Evolutionary conservation across 1,284 basidiomycete genomes (phyloP).

Genomic region (Cystobasidiaceae sp.): DNA sequence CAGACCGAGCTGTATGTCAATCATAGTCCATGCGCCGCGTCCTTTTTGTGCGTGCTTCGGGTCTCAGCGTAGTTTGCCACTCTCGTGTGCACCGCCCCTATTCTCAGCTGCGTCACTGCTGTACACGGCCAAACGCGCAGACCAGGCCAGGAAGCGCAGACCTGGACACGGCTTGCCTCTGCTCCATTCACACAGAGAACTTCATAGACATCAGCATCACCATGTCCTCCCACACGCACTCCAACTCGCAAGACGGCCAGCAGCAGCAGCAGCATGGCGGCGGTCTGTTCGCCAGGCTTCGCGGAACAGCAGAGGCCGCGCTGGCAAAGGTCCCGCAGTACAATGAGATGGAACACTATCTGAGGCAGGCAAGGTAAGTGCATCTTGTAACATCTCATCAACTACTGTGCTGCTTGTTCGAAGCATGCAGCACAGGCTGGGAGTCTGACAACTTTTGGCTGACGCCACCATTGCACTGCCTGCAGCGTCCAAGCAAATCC

Average conservation of each 20-base stretch:
- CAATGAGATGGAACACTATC: constrained; percentile 25
- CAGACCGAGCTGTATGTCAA: too few relatives aligned
- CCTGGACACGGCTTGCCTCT: neutral
- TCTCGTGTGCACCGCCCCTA: too few relatives aligned
- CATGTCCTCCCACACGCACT: constrained; percentile 14
- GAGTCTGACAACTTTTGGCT: neutral
- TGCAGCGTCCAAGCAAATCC: constrained; percentile 12
- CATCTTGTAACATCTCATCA: too few relatives aligned
- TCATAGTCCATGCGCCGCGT: too few relatives aligned
- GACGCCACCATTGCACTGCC: neutral
- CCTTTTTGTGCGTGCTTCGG: too few relatives aligned
- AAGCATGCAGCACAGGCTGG: too few relatives aligned
- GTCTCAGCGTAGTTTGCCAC: too few relatives aligned
- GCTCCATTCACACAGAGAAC: constrained; percentile 1
- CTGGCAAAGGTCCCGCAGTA: constrained; percentile 19
- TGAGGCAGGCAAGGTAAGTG: constrained; percentile 17
- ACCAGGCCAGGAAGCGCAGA: too few relatives aligned
- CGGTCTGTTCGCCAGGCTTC: constrained; percentile 17
- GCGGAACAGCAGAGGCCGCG: constrained; percentile 1
- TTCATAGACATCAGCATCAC: too few relatives aligned
- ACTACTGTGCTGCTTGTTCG: too few relatives aligned
- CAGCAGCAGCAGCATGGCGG: constrained; percentile 5
- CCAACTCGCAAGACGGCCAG: neutral
- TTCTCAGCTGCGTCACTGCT: too few relatives aligned
- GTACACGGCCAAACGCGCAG: too few relatives aligned